Conservation (phyloP, 2,329 filamentous ascomycete species). For the Blastomyces parvus region DNA sequence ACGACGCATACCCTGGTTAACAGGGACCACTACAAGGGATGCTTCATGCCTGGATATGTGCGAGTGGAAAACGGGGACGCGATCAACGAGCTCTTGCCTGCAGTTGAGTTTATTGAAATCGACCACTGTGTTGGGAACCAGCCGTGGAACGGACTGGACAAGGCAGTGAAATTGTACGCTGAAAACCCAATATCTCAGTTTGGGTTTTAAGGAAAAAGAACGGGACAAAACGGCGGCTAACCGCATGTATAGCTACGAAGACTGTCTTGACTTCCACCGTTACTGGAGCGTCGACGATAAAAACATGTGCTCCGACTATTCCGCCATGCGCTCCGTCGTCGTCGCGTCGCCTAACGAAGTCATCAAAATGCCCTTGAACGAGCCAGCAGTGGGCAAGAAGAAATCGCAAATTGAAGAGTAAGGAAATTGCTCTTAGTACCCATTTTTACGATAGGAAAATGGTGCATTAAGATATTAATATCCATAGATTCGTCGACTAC, state of each 20-base stretch:
- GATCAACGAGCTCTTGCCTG: constrained; percentile 44
- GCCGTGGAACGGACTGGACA: constrained; percentile 72
- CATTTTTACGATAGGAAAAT: too few relatives aligned
- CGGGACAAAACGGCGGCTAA: background rate
- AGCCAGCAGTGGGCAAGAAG: constrained; percentile 75
- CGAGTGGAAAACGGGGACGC: constrained; percentile 40
- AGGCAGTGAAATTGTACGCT: constrained; percentile 44
- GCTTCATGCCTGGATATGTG: constrained; percentile 70
- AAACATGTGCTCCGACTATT: constrained; percentile 82
- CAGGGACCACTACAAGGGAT: constrained; percentile 52
- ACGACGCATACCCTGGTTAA: constrained; percentile 80
- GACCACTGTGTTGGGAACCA: constrained; percentile 96
- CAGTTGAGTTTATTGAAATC: constrained; percentile 61
- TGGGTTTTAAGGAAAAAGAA: too few relatives aligned
- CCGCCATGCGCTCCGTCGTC: constrained; percentile 73
- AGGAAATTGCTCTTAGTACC: too few relatives aligned
- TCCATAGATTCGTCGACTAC: constrained; percentile 54
- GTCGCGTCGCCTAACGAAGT: constrained; percentile 72
- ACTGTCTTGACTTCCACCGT: constrained; percentile 77
- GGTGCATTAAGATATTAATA: constrained; percentile 11
- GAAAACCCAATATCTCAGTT: background rate
- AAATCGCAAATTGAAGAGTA: constrained; percentile 87
- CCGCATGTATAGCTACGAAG: constrained; percentile 55
- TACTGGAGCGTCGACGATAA: constrained; percentile 93
- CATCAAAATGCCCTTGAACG: constrained; percentile 97